Conservation (phyloP, 1,284 basidiomycete species). For the Coriolopsis trogii region DNA sequence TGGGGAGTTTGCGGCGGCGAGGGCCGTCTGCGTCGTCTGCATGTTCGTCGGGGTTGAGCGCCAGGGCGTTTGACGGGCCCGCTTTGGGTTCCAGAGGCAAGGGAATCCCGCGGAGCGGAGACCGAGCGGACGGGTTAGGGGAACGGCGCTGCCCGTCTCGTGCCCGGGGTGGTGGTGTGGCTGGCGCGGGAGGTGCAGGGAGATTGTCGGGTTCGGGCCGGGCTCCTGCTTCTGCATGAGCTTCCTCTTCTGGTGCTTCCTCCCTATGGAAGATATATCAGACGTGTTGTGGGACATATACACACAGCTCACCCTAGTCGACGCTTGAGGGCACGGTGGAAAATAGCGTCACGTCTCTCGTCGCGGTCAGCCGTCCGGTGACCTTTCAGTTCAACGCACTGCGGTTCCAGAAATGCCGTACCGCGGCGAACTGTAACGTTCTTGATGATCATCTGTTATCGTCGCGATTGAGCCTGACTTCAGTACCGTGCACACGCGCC, state of each 20-base stretch:
- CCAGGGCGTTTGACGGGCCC: constrained; percentile 21
- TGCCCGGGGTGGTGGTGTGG: neutral
- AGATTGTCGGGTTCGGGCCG: neutral
- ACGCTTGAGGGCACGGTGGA: constrained; percentile 54
- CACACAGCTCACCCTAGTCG: constrained; percentile 60
- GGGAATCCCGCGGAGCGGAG: constrained; percentile 29
- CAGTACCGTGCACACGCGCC: no score
- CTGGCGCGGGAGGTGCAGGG: neutral
- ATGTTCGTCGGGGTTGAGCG: constrained; percentile 18
- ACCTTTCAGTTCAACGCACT: constrained; percentile 58
- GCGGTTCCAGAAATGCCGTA: constrained; percentile 70
- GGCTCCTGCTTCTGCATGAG: constrained; percentile 5
- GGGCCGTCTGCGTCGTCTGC: constrained; percentile 49
- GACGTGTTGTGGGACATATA: neutral
- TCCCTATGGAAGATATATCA: constrained; percentile 1
- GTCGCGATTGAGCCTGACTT: no score
- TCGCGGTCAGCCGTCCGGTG: constrained; percentile 63
- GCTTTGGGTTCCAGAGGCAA: constrained; percentile 23
- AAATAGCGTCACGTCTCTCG: constrained; percentile 49
- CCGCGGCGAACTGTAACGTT: constrained; percentile 64
- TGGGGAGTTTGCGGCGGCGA: constrained; percentile 39
- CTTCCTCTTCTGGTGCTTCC: constrained; percentile 14
- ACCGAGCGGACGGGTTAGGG: constrained; percentile 13
- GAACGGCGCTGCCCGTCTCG: neutral
- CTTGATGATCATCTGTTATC: constrained; percentile 64